phyloP scores from a whole-genome alignment of 495 filamentous ascomycete species.

The Apodospora peruviana region DNA sequence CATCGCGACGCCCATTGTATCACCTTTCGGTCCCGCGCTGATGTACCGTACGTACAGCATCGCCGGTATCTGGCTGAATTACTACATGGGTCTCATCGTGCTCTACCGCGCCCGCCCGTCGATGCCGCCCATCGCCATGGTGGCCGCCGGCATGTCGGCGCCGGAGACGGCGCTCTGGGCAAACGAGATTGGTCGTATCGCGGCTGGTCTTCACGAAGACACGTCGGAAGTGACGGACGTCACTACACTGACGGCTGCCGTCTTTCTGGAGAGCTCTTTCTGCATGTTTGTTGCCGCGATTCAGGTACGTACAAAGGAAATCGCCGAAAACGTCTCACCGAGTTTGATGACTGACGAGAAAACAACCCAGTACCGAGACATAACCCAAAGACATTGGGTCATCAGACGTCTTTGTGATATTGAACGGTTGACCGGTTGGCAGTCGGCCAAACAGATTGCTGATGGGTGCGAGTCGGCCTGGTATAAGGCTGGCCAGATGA shows the following conservation, averaged over 20 bases:
- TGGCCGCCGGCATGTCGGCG: constrained; percentile 69
- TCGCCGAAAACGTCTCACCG: background rate
- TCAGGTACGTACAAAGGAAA: constrained; percentile 35
- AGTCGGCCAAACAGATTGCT: constrained; percentile 71
- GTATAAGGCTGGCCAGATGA: constrained; percentile 63
- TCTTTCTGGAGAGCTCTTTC: constrained; percentile 72
- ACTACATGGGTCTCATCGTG: constrained; percentile 74
- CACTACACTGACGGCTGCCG: constrained; percentile 75
- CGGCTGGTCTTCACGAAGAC: constrained; percentile 70
- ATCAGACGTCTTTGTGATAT: constrained; percentile 68
- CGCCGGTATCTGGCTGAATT: constrained; percentile 77
- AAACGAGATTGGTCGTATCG: constrained; percentile 72
- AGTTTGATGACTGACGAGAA: background rate
- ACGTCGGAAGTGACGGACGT: constrained; percentile 53
- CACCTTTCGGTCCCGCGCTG: constrained; percentile 76
- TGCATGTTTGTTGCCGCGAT: constrained; percentile 82
- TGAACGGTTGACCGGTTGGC: constrained; percentile 79
- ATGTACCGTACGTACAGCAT: constrained; percentile 84
- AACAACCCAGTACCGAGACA: constrained; percentile 61
- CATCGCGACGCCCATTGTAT: constrained; percentile 48
- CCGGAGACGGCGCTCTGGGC: constrained; percentile 62
- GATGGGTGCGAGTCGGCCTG: constrained; percentile 79
- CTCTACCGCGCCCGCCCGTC: constrained; percentile 72
- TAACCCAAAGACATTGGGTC: constrained; percentile 68
- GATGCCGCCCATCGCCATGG: constrained; percentile 90